A percentile compares a stretch with the other conserved stretches of the same genome.
phyloP scores from a whole-genome alignment of 768 basidiomycete species.

The Boletus subcaerulescens region DNA sequence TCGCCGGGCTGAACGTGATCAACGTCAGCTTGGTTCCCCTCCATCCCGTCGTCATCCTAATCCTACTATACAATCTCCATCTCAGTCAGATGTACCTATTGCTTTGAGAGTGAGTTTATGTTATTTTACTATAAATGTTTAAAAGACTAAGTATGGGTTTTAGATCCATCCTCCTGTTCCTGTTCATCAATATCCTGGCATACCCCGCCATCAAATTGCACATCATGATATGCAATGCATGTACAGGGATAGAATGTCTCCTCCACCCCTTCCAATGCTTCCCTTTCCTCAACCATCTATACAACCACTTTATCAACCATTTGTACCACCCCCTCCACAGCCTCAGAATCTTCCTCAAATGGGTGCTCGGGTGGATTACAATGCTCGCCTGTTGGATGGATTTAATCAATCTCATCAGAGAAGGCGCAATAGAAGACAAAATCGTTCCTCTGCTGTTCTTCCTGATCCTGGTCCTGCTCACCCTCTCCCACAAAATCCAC shows the following conservation, averaged over 20 bases:
- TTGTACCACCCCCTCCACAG: not conserved
- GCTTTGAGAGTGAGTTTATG: not conserved
- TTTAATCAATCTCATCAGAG: too few relatives aligned
- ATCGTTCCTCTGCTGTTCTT: too few relatives aligned
- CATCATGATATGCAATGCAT: not conserved
- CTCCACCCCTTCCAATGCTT: too few relatives aligned
- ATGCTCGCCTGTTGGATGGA: too few relatives aligned
- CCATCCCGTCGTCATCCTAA: not conserved
- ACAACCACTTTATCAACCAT: not conserved
- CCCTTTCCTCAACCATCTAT: not conserved
- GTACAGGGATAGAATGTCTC: not conserved
- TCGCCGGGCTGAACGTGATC: not conserved
- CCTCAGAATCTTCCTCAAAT: not conserved
- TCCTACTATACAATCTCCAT: not conserved
- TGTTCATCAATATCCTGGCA: constrained; percentile 1
- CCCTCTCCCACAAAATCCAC: too few relatives aligned
- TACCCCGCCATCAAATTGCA: not conserved
- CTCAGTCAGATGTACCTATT: not conserved
- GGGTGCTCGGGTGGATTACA: too few relatives aligned
- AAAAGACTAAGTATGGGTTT: not conserved
- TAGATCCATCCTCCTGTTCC: constrained; percentile 1
- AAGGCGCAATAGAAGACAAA: too few relatives aligned
- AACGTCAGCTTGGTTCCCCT: not conserved
- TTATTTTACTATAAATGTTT: not conserved
- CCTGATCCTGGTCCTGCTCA: too few relatives aligned